A percentile compares a stretch with the other conserved stretches of the same genome.
Conservation (phyloP, 768 basidiomycete genomes). For the Tephrocybe sp. region DNA sequence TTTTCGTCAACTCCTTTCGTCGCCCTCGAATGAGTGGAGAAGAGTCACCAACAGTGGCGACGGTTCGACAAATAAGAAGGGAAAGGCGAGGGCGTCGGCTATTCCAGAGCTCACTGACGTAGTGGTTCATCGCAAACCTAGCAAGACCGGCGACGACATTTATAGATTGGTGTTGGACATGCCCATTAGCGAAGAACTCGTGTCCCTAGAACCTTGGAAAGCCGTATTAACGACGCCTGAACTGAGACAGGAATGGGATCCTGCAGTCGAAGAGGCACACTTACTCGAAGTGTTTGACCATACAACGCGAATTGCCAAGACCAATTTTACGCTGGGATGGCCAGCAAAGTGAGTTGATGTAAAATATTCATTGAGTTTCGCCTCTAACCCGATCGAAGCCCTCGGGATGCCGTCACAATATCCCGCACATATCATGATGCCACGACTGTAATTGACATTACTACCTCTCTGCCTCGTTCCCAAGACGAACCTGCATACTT, state of each 20-base stretch:
- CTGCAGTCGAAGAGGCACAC: conserved; percentile 83
- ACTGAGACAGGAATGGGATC: conserved; percentile 89
- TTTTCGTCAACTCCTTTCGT: conserved; percentile 77
- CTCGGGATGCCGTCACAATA: conserved; percentile 93
- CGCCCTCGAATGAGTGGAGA: conserved; percentile 78
- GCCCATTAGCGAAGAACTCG: conserved; percentile 57
- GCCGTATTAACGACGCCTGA: conserved; percentile 84
- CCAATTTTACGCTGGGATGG: conserved; percentile 93
- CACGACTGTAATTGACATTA: conserved; percentile 83
- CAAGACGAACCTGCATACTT: conserved; percentile 89
- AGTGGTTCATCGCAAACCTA: conserved; percentile 70
- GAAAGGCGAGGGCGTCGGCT: conserved; percentile 52
- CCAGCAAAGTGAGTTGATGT: conserved; percentile 79
- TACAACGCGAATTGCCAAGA: conserved; percentile 83
- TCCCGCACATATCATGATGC: conserved; percentile 82
- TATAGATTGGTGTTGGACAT: conserved; percentile 85
- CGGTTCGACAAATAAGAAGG: conserved; percentile 50
- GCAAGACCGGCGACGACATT: conserved; percentile 71
- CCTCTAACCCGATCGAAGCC: conserved; percentile 46
- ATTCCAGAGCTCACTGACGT: conserved; percentile 71
- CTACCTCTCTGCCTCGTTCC: conserved; percentile 92
- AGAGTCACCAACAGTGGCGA: conserved; percentile 55
- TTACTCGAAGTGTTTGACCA: conserved; percentile 86
- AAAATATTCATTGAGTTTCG: conserved; percentile 2
- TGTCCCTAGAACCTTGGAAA: conserved; percentile 77